Evolutionary conservation across 2,329 filamentous ascomycete species (phyloP).

Genomic region (Bipolaris victoriae): DNA sequence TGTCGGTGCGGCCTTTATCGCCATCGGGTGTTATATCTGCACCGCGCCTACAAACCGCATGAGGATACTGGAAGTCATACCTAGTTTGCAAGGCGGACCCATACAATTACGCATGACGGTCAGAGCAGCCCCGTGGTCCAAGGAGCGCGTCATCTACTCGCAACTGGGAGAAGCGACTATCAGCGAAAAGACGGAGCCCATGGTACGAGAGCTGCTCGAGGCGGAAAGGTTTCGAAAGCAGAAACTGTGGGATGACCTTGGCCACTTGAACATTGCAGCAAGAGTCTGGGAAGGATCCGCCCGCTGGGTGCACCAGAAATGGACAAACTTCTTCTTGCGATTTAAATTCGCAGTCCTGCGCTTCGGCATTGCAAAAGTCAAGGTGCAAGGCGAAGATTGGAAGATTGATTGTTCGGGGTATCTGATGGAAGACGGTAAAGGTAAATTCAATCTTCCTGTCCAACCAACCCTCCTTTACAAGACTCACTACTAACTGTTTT

Average conservation of each 20-base stretch:
- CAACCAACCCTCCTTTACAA: too few species aligned
- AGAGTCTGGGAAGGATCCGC: conserved; percentile 38
- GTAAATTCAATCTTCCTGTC: conserved; percentile 21
- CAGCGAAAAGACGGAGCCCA: conserved; percentile 41
- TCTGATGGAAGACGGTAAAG: conserved; percentile 43
- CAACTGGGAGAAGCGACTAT: conserved; percentile 39
- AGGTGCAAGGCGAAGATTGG: conserved; percentile 43
- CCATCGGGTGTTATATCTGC: conserved; percentile 41
- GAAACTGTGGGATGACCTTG: conserved; percentile 36
- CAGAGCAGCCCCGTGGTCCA: conserved; percentile 31
- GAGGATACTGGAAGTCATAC: conserved; percentile 39
- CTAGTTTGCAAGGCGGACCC: conserved; percentile 35
- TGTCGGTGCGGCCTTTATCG: conserved; percentile 36
- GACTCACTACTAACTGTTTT: conserved; percentile 10
- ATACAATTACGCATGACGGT: conserved; percentile 42
- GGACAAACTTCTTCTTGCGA: conserved; percentile 44
- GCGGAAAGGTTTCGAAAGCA: conserved; percentile 38
- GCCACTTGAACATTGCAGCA: conserved; percentile 28
- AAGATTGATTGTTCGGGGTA: conserved; percentile 47
- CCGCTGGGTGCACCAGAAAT: conserved; percentile 44
- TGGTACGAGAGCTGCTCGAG: conserved; percentile 40
- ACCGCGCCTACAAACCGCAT: conserved; percentile 41
- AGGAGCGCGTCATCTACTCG: conserved; percentile 37
- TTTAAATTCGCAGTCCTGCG: conserved; percentile 46
- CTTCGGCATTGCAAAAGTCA: conserved; percentile 40